These are phyloP conservation scores for Xylaria longipes DNA, from an alignment of 495 filamentous ascomycete genomes.

Conservation along the genomic window DNA sequence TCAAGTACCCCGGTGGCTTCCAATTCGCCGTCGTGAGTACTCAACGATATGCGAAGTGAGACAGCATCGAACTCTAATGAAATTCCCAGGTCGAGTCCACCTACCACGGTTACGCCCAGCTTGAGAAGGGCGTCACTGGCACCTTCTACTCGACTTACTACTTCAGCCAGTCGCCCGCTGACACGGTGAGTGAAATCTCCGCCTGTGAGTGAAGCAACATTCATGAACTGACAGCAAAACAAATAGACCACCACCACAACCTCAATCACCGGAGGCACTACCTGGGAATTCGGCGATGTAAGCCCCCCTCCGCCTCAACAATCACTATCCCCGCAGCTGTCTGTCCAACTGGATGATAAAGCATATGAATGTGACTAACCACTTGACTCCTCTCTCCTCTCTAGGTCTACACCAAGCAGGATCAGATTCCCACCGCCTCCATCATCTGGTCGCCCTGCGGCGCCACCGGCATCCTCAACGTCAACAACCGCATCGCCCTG, in stretches of 20 bases:
- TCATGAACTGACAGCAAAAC: slow-evolving; percentile 20
- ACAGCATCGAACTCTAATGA: not conserved
- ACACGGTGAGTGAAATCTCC: slow-evolving; percentile 41
- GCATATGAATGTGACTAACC: not conserved
- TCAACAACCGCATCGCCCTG: slow-evolving; percentile 65
- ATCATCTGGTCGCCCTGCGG: slow-evolving; percentile 64
- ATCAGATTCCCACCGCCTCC: slow-evolving; percentile 58
- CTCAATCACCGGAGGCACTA: slow-evolving; percentile 53
- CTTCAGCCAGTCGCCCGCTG: slow-evolving; percentile 57
- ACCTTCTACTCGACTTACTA: slow-evolving; percentile 64
- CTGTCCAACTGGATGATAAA: not conserved
- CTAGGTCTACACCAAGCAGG: slow-evolving; percentile 64
- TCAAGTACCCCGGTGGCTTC: slow-evolving; percentile 66
- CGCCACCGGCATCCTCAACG: slow-evolving; percentile 61
- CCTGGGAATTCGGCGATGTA: slow-evolving; percentile 47
- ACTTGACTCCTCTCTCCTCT: not conserved
- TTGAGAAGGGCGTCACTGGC: slow-evolving; percentile 60
- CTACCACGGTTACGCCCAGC: slow-evolving; percentile 63
- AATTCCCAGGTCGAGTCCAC: slow-evolving; percentile 48
- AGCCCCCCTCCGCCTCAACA: not conserved
- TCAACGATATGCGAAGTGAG: not conserved
- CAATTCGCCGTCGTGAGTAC: slow-evolving; percentile 55
- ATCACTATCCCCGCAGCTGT: not conserved
- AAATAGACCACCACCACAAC: slow-evolving; percentile 57
- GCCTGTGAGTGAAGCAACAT: not conserved